These are phyloP conservation scores for Ramalina peruviana DNA, from an alignment of 495 filamentous ascomycete species.

Conservation along the genomic window DNA sequence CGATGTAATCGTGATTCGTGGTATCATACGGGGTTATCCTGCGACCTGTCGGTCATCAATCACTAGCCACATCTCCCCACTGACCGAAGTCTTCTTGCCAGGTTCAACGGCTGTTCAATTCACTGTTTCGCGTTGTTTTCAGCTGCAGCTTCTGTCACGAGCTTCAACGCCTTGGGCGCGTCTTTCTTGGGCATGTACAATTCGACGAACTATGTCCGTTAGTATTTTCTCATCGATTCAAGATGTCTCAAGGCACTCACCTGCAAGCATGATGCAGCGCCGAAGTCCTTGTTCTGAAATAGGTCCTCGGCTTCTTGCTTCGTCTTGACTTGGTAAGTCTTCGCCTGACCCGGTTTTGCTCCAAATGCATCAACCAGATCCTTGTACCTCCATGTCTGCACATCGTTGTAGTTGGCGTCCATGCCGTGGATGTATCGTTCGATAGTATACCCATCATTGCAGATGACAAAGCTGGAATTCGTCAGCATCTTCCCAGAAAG, in stretches of 20 bases:
- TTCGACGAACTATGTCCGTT: conserved; percentile 58
- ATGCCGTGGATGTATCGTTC: conserved; percentile 44
- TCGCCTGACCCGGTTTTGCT: conserved; percentile 37
- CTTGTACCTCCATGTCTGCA: conserved; percentile 57
- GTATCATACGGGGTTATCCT: too few species aligned
- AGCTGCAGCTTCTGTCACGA: conserved; percentile 51
- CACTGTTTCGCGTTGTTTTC: conserved; percentile 44
- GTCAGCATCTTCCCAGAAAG: too few species aligned
- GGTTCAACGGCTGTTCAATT: background rate
- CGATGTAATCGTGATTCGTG: too few species aligned
- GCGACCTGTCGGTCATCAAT: too few species aligned
- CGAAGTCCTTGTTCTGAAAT: conserved; percentile 54
- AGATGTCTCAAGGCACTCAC: conserved; percentile 16
- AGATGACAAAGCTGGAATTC: conserved; percentile 40
- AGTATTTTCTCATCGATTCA: background rate
- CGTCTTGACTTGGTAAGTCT: conserved; percentile 57
- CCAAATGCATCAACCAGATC: conserved; percentile 58
- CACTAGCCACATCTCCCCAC: background rate
- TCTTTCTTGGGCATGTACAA: conserved; percentile 75
- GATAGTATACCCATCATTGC: conserved; percentile 45
- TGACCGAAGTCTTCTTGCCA: background rate
- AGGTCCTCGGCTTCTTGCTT: conserved; percentile 53
- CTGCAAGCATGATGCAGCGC: conserved; percentile 29
- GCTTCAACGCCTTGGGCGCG: conserved; percentile 53
- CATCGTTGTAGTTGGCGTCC: conserved; percentile 68